A percentile compares a stretch with the other conserved stretches of the same genome.
These are phyloP conservation scores for Gigaspora rosea DNA, from an alignment of 192 early-diverging fungal genomes.

Conservation along the genomic window DNA sequence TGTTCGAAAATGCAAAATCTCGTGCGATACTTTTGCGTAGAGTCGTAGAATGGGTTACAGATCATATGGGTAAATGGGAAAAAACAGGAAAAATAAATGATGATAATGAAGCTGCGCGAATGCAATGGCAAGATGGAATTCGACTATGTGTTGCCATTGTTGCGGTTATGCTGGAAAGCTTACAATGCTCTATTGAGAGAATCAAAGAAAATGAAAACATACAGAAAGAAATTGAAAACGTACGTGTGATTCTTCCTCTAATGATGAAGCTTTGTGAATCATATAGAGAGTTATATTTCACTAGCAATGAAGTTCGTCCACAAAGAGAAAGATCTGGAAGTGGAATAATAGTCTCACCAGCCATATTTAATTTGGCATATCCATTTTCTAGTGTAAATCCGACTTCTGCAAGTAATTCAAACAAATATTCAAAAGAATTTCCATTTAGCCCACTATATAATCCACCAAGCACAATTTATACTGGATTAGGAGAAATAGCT, in stretches of 20 bases:
- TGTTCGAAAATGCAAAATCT: constrained; percentile 33
- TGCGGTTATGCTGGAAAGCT: constrained; percentile 39
- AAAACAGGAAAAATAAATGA: constrained; percentile 27
- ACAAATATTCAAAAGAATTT: constrained; percentile 20
- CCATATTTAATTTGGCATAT: neutral
- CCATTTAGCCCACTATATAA: neutral
- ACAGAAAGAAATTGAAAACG: constrained; percentile 28
- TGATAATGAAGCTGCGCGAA: constrained; percentile 19
- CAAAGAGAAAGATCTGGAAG: constrained; percentile 4
- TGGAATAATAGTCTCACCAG: constrained; percentile 5
- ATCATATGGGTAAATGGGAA: constrained; percentile 42
- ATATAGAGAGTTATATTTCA: constrained; percentile 22
- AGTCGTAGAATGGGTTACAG: constrained; percentile 35
- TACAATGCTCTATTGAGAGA: constrained; percentile 32
- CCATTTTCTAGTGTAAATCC: neutral
- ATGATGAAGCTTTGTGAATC: constrained; percentile 30
- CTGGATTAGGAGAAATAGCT: constrained; percentile 28
- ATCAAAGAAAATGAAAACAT: neutral
- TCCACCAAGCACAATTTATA: neutral
- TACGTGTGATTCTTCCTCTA: constrained; percentile 26
- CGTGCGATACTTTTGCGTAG: constrained; percentile 32
- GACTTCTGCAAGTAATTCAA: neutral
- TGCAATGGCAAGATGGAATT: constrained; percentile 49
- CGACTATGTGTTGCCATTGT: constrained; percentile 44
- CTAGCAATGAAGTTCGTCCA: neutral